Evolutionary conservation across 345 rosid genomes (phyloP), one percentile per base, ranked within the genome.

Genomic region (Leavenworthia alabamica): DNA sequence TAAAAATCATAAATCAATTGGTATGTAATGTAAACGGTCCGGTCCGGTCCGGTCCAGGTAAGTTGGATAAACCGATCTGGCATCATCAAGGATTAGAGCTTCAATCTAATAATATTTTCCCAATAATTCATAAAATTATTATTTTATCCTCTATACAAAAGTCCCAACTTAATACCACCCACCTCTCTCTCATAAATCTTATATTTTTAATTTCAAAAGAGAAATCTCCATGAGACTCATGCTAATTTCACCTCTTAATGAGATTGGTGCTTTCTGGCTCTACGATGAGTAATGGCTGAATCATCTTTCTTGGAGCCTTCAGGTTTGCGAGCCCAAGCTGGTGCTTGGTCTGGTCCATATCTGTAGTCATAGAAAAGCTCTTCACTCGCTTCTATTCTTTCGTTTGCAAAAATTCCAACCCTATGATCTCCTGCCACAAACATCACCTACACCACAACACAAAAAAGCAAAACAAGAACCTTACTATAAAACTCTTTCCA

Each of bases 351-450:
- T 51, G 95, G 97, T 49, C 99, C 99, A 37, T 93, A 93, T 12
- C 92, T 86, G 49, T 93, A 93, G 75, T 89, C 97, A 44, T 93
- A 89, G 74, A 93, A 93, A 5, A 93, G 85, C 81, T 93, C 99
- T 57, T 93, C 97, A 14, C 96, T 80, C 7, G 99, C 90, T 64
- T 93, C 95, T 7, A 93, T 93, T 20, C 73, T 83, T 64, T 93
- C 99, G 72, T 87, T 93, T 49, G 97, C 97, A 40, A 93, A 89
- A 15, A 93, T 93, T 11, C 99, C 99, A 0, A 89, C 99, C 54
- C 96, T 81, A 60, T 93, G 99, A 71, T 93, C 97, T 77, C 99
- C 99, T 3, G 95, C 96, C 71, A 93, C 99, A 78, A 93, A 82
- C 90, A 93, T 87, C 70, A 93, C 96, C 99, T 89, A 68, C 59